Base-by-base conservation (phyloP, 352 stramenopile genomes). In the Phytophthora tubulina region DNA sequence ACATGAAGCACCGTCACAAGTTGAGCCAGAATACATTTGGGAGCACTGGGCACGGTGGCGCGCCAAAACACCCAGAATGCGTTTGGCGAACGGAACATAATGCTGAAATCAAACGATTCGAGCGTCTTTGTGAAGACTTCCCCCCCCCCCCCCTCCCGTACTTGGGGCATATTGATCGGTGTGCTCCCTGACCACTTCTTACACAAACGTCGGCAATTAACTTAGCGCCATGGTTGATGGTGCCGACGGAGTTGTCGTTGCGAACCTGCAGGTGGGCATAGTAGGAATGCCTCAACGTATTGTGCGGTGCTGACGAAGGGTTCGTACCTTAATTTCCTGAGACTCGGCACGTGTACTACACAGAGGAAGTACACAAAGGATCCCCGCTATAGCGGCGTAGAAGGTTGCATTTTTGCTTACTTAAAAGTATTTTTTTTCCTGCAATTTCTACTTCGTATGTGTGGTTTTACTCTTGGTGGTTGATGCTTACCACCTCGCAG, bases 281-380 rank as follows among this genome's bases (percentile, higher is more conserved):
- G 69, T 27, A 69, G 1, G 41, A 54, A 14, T 58, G 68, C 14
- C 36, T 76, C 3, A 76, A 63, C 32, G 78, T 78, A 13, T 80
- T 66, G 39, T 89, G 71, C 52, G 75, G 80, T 55, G 78, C 78
- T 51, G 53, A 59, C 46, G 78, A 77, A 32, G 53, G 58, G 8
- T 89, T 90, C 62, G 63, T 88, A 50, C 74, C 91, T 46, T 75
- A 86, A 68, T 91, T 91, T 41, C 85, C 85, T 68, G 67, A 35
- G 82, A 88, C 35, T 80, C 85, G 17, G 88, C 81, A 6, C 59
- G 21, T 27, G 21, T 27, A 27, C 21, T 27, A 27, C 21, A 27
- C 21, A 27, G 21, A 27, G 21, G 21, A 27, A 27, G 21, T 27
- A 27, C 21, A 27, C 21, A 27, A 27, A 27, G 21, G 21, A 27